phyloP scores from a whole-genome alignment of 2,329 filamentous ascomycete genomes.

The Verticillium klebahnii region DNA sequence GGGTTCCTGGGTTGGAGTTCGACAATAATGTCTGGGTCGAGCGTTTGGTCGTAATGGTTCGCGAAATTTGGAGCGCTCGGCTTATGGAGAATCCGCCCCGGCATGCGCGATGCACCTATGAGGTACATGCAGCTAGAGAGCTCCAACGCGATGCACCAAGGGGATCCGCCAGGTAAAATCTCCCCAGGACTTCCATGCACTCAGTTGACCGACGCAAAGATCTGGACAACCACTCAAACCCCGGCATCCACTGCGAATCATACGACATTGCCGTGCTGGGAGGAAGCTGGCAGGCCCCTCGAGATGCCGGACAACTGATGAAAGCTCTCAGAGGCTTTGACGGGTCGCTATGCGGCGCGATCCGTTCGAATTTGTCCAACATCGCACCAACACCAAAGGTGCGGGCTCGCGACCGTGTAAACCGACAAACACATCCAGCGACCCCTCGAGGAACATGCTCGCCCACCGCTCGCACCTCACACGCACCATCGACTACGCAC shows the following conservation, averaged over 20 bases:
- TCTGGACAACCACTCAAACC: not conserved
- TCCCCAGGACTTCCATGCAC: not conserved
- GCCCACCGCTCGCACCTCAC: not conserved
- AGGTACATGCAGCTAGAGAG: not conserved
- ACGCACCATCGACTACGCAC: not conserved
- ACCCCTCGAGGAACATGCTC: not conserved
- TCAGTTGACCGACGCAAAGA: constrained; percentile 7
- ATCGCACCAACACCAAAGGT: not conserved
- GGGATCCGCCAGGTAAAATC: not conserved
- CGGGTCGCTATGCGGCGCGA: constrained; percentile 54
- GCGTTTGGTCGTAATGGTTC: constrained; percentile 2
- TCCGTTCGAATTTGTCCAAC: constrained; percentile 31
- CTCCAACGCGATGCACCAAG: not conserved
- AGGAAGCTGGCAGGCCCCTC: not conserved
- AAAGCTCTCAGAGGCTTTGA: constrained; percentile 56
- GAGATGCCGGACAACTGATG: constrained; percentile 53
- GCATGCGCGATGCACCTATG: not conserved
- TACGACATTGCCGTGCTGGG: not conserved
- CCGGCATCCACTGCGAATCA: not conserved
- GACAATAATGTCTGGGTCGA: not conserved
- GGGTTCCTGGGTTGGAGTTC: not conserved
- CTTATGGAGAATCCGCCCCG: not conserved
- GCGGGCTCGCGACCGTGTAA: constrained; percentile 3
- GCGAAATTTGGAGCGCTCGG: constrained; percentile 14
- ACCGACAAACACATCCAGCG: not conserved